Evolutionary conservation across 768 basidiomycete genomes (phyloP), one percentile per base, ranked within the genome.

Genomic region (Arthromyces matolae): DNA sequence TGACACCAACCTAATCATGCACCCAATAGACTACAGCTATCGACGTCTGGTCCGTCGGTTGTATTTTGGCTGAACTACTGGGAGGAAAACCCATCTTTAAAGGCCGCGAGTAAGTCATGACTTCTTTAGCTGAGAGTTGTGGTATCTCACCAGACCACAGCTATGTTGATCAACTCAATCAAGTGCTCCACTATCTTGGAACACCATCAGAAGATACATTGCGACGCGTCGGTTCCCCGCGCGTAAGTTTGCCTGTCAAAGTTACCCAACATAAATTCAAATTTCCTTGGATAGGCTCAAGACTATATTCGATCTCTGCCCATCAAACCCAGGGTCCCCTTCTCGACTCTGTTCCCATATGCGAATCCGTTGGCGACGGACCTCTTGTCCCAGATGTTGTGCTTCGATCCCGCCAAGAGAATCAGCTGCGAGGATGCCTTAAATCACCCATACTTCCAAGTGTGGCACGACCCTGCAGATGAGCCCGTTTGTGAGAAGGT

Each of bases 241-340:
- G 96, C 50, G 93, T 93, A 60, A 39, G 83, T 72, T 25, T 28
- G 20, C 34, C 22, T 18, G 23, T 19, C n/a, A 27, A 25, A 13
- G 4, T 35, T 25, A n/a, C 10, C 23, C 12, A n/a, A n/a, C n/a
- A n/a, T 28, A 22, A 45, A 48, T 34, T 45, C 33, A 39, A 44
- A 29, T 38, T 45, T 42, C 40, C 33, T 37, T 23, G 14, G 58
- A 8, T 60, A 93, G 91, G 93, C 93, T 0, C 93, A 95, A 73
- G 93, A 96, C 60, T 99, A 99, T 64, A 99, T 99, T 60, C 89
- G 96, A 42, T 96, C 93, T 20, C 77, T 99, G 23, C 96, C 96
- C 19, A 98, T 95, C 75, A 93, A 93, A 69, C 93, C 95, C 22
- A 83, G 92, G 22, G 89, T 98, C 19, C 86, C 89, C 0, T 97